These are phyloP conservation scores for Graphiopsis chlorocephala DNA, from an alignment of 2,329 filamentous ascomycete genomes.

Conservation along the genomic window DNA sequence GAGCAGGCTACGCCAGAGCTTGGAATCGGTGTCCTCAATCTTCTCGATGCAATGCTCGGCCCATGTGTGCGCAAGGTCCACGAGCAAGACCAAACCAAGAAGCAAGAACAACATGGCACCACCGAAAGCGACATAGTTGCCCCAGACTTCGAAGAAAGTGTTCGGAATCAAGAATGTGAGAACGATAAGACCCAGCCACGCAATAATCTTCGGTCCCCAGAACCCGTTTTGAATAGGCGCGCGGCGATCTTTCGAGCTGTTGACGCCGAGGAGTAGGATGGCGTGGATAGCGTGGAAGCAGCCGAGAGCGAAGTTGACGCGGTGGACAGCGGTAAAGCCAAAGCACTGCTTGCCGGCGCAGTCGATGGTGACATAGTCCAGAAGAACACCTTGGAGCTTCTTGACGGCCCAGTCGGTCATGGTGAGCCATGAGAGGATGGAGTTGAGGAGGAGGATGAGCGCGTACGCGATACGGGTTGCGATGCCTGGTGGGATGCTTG, in stretches of 20 bases:
- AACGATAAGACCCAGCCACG: constrained; percentile 83
- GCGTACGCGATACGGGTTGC: constrained; percentile 85
- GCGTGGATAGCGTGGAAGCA: constrained; percentile 89
- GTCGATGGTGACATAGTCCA: constrained; percentile 94
- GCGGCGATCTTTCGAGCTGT: constrained; percentile 80
- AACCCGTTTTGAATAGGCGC: constrained; percentile 95
- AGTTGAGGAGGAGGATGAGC: constrained; percentile 91
- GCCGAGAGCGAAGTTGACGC: constrained; percentile 96
- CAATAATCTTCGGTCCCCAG: constrained; percentile 93
- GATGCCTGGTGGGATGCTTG: constrained; percentile 52
- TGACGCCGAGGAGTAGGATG: constrained; percentile 79
- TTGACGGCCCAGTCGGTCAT: constrained; percentile 98
- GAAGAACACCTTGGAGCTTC: constrained; percentile 84
- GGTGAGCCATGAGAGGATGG: constrained; percentile 97
- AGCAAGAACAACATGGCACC: constrained; percentile 92
- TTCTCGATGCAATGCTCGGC: constrained; percentile 92
- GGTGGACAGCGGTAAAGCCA: constrained; percentile 93
- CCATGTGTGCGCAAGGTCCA: constrained; percentile 95
- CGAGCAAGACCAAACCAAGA: constrained; percentile 84
- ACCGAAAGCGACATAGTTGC: constrained; percentile 85
- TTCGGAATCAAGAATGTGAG: constrained; percentile 95
- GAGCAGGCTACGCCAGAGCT: constrained; percentile 77
- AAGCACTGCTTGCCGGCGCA: constrained; percentile 84
- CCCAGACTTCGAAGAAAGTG: constrained; percentile 90
- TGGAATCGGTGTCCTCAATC: constrained; percentile 86